phyloP scores from a whole-genome alignment of 768 basidiomycete species.

The Boletus reticulatus region DNA sequence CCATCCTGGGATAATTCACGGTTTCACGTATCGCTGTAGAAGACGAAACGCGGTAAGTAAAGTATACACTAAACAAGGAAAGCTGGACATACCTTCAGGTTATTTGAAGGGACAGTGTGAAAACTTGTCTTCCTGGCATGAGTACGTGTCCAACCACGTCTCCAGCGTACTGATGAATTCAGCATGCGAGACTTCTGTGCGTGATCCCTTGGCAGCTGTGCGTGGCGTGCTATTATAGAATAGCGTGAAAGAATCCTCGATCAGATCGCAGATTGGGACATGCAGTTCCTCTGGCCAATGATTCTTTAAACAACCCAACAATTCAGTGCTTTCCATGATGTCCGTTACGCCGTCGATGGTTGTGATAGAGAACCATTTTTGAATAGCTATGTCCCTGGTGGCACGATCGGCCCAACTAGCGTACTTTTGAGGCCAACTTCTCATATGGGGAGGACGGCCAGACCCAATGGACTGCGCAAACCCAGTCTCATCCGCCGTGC shows the following conservation, averaged over 20 bases:
- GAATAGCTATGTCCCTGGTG: too few relatives aligned
- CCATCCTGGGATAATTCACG: too few relatives aligned
- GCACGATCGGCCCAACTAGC: background rate
- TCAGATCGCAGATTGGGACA: background rate
- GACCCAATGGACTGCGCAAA: background rate
- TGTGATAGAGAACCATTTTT: too few relatives aligned
- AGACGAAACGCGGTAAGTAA: too few relatives aligned
- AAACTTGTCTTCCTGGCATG: background rate
- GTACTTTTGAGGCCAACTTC: too few relatives aligned
- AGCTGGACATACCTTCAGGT: too few relatives aligned
- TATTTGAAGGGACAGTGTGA: background rate
- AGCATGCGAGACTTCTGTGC: background rate
- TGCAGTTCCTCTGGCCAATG: background rate
- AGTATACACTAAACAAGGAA: too few relatives aligned
- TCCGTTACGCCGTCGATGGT: too few relatives aligned
- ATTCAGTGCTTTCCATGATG: background rate
- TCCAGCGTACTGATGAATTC: background rate
- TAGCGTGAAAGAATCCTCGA: background rate
- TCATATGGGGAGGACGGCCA: background rate
- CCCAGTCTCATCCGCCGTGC: background rate
- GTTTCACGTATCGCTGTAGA: too few relatives aligned
- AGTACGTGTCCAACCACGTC: background rate
- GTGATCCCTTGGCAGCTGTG: background rate
- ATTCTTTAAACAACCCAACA: background rate
- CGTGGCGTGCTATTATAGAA: background rate